Evolutionary conservation across 1,139 yeast genomes (phyloP).

Genomic region (Saccharomyces pastorianus): DNA sequence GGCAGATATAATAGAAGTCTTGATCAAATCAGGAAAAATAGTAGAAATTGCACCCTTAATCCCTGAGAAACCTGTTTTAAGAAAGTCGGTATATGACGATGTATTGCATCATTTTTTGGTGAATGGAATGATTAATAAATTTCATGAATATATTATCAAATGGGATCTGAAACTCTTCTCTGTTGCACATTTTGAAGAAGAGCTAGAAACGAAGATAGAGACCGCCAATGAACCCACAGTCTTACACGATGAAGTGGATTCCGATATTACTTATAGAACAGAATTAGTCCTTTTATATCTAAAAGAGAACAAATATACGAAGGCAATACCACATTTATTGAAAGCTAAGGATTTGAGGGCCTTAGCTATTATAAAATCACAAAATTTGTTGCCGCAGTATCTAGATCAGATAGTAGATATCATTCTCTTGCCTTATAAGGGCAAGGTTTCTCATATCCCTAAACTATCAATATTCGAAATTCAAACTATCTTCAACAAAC

Average conservation of each 20-base stretch:
- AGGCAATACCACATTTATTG: constrained; percentile 59
- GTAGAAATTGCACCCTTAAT: constrained; percentile 43
- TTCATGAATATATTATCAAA: constrained; percentile 37
- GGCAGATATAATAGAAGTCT: constrained; percentile 57
- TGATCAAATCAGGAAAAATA: constrained; percentile 43
- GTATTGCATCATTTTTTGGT: constrained; percentile 46
- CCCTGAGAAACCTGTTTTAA: constrained; percentile 41
- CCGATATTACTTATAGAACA: constrained; percentile 35
- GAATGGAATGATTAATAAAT: constrained; percentile 30
- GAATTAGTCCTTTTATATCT: constrained; percentile 52
- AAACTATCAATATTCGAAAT: constrained; percentile 25
- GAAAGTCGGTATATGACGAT: constrained; percentile 43
- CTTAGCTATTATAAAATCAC: constrained; percentile 47
- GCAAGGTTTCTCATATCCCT: not conserved
- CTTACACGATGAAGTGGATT: constrained; percentile 14
- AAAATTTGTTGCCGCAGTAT: constrained; percentile 54
- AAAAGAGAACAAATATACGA: constrained; percentile 47
- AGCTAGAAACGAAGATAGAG: constrained; percentile 40
- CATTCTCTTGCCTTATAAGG: constrained; percentile 36
- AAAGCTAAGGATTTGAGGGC: constrained; percentile 47
- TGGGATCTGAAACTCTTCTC: constrained; percentile 63
- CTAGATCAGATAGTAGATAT: constrained; percentile 45
- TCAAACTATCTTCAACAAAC: constrained; percentile 35
- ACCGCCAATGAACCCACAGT: not conserved
- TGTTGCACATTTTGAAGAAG: constrained; percentile 37